phyloP scores from a whole-genome alignment of 352 stramenopile genomes.

The Phytophthora sansomeana region DNA sequence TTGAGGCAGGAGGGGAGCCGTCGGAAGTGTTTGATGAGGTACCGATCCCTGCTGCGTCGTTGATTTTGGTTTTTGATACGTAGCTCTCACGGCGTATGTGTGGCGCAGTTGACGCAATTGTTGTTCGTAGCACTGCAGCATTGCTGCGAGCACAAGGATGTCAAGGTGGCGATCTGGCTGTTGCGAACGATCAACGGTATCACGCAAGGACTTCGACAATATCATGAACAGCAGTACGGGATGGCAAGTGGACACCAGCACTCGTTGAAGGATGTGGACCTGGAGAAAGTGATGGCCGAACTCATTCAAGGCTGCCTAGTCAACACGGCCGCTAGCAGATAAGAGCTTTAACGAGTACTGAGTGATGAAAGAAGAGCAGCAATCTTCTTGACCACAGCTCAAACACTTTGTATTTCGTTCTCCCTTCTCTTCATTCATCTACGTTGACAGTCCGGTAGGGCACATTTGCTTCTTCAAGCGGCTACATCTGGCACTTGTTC shows the following conservation, averaged over 20 bases:
- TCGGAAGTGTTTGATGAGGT: conserved; percentile 37
- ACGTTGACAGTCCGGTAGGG: conserved; percentile 29
- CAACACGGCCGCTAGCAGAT: no score
- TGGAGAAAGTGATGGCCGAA: background rate
- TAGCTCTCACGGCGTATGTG: background rate
- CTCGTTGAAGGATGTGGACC: background rate
- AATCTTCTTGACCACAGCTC: conserved; percentile 12
- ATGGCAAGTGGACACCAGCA: background rate
- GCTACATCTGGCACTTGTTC: conserved; percentile 19
- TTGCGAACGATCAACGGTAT: conserved; percentile 24
- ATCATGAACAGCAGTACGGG: conserved; percentile 22
- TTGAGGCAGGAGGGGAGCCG: conserved; percentile 29
- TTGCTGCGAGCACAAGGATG: conserved; percentile 27
- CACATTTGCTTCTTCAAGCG: conserved; percentile 19
- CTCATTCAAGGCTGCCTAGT: background rate
- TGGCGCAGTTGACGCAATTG: conserved; percentile 22
- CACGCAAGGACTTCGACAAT: conserved; percentile 26
- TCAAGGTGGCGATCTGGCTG: conserved; percentile 25
- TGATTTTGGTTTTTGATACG: background rate
- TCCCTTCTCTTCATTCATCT: conserved; percentile 36
- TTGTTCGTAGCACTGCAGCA: conserved; percentile 22
- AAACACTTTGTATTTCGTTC: conserved; percentile 39
- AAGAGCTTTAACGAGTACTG: no score
- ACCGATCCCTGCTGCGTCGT: background rate
- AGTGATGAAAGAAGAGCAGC: no score